These are phyloP conservation scores for Fulvia fulva DNA, from an alignment of 2,329 filamentous ascomycete genomes.

Conservation along the genomic window DNA sequence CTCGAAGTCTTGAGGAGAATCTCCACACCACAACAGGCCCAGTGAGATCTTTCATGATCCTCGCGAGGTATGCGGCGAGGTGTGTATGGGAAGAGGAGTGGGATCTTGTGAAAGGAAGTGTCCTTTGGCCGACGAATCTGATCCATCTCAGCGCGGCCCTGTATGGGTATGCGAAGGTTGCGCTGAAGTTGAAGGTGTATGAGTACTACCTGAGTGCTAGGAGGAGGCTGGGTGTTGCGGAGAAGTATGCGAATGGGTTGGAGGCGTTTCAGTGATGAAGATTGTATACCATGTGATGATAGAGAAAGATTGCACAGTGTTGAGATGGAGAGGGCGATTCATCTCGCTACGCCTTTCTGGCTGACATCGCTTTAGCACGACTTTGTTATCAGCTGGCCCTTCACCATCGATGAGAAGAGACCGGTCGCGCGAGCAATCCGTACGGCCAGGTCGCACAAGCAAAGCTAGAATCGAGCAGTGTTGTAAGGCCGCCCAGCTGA, in stretches of 20 bases:
- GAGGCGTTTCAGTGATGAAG: background rate
- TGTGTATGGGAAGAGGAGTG: slow-evolving; percentile 60
- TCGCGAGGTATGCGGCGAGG: slow-evolving; percentile 60
- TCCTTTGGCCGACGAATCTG: slow-evolving; percentile 52
- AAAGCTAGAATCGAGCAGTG: no score
- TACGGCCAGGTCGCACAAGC: no score
- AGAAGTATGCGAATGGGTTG: background rate
- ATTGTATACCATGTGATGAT: background rate
- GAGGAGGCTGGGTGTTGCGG: slow-evolving; percentile 19
- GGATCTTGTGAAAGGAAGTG: slow-evolving; percentile 48
- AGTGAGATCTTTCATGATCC: slow-evolving; percentile 59
- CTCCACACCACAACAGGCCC: slow-evolving; percentile 67
- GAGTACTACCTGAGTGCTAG: slow-evolving; percentile 53
- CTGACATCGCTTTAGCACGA: no score
- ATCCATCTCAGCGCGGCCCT: slow-evolving; percentile 51
- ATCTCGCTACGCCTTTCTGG: background rate
- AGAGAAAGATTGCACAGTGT: background rate
- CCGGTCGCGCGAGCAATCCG: no score
- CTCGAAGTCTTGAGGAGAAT: slow-evolving; percentile 87
- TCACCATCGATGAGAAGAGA: no score
- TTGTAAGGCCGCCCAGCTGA: no score
- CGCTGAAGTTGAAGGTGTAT: slow-evolving; percentile 56
- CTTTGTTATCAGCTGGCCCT: no score
- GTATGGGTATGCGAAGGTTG: slow-evolving; percentile 52
- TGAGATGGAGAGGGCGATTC: background rate